phyloP scores from a whole-genome alignment of 2,329 filamentous ascomycete species.

The Venturia asperata region DNA sequence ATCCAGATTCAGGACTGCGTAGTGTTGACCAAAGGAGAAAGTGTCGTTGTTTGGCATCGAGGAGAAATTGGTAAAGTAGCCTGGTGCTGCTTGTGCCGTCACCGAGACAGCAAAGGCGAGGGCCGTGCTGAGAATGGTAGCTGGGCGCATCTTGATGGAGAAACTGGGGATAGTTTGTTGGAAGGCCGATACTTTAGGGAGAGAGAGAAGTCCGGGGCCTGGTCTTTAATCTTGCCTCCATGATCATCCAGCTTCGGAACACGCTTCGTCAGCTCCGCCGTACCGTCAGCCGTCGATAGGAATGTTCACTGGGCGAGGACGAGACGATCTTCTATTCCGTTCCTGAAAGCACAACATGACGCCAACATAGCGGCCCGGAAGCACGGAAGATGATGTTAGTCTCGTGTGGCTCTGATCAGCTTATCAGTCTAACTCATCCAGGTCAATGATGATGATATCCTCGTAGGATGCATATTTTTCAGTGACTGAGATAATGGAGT shows the following conservation, averaged over 20 bases:
- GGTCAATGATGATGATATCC: too few relatives aligned
- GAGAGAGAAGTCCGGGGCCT: neutral
- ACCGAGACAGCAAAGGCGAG: neutral
- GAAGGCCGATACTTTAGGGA: neutral
- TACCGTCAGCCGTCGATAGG: neutral
- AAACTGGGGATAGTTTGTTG: neutral
- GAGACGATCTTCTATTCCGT: neutral
- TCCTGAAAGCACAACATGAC: neutral
- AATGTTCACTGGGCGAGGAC: neutral
- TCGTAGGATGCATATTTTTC: too few relatives aligned
- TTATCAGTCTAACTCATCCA: too few relatives aligned
- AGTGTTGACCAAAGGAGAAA: constrained; percentile 27
- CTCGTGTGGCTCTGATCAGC: too few relatives aligned
- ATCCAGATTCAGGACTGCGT: constrained; percentile 37
- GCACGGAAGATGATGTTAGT: too few relatives aligned
- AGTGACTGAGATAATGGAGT: too few relatives aligned
- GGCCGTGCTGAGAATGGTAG: neutral
- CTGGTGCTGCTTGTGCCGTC: neutral
- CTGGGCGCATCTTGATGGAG: neutral
- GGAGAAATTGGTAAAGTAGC: constrained; percentile 22
- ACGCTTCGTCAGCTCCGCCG: neutral
- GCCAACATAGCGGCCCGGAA: too few relatives aligned
- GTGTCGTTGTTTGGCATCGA: constrained; percentile 23
- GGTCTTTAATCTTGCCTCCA: neutral
- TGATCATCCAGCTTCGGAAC: neutral